Evolutionary conservation across 495 filamentous ascomycete species (phyloP).

Genomic region (Penicillium malachiteum): DNA sequence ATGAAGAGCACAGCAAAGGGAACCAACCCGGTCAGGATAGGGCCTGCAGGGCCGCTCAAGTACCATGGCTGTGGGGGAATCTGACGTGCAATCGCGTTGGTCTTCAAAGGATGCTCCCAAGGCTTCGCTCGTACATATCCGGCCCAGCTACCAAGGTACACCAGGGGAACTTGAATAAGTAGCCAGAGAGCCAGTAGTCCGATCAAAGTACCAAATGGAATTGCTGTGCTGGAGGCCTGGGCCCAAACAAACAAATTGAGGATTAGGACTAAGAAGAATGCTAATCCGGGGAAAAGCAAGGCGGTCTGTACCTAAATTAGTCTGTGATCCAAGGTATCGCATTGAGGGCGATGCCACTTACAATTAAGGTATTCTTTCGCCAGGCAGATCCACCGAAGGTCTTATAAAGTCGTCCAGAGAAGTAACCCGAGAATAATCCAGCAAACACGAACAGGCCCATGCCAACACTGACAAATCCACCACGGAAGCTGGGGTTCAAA

Average conservation of each 20-base stretch:
- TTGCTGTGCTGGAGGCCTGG: conserved; percentile 85
- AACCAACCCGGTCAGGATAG: conserved; percentile 75
- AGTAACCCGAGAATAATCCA: conserved; percentile 90
- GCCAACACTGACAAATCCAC: conserved; percentile 86
- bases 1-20: conserved; percentile 94
- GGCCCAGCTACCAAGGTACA: conserved; percentile 81
- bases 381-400: conserved; percentile 82
- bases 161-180: conserved; percentile 84
- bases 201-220: conserved; percentile 82
- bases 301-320: conserved; percentile 57
- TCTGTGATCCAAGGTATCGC: neutral
- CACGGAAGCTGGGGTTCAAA: conserved; percentile 87
- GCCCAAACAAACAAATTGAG: conserved; percentile 94
- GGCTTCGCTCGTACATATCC: conserved; percentile 65
- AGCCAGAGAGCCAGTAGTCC: conserved; percentile 81
- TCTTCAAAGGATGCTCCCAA: conserved; percentile 90
- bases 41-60: conserved; percentile 56
- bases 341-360: conserved; percentile 20
- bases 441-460: conserved; percentile 86
- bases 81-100: conserved; percentile 68
- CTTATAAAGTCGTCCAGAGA: conserved; percentile 79
- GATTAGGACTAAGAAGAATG: conserved; percentile 77
- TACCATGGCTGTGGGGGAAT: conserved; percentile 84
- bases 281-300: conserved; percentile 77
- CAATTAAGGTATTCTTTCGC: conserved; percentile 75